Evolutionary conservation across 345 rosid genomes (phyloP).

Genomic region (Carallia brachiata): DNA sequence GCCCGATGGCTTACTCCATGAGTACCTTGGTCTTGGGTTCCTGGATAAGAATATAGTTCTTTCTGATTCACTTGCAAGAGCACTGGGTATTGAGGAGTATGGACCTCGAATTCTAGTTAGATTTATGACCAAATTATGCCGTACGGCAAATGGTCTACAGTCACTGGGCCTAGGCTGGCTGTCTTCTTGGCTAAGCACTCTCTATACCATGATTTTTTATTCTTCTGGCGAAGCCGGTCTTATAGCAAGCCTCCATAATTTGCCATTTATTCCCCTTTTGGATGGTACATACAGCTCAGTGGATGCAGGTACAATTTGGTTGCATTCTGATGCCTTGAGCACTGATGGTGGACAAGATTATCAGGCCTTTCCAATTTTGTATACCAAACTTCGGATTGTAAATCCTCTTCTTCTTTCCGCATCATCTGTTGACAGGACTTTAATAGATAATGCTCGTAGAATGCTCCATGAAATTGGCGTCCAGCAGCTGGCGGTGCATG

Average conservation of each 20-base stretch:
- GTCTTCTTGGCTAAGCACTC: slow-evolving; percentile 62
- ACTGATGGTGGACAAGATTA: slow-evolving; percentile 46
- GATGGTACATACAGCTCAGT: slow-evolving; percentile 69
- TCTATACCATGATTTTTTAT: slow-evolving; percentile 42
- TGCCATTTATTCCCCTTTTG: slow-evolving; percentile 81
- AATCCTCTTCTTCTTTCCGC: slow-evolving; percentile 56
- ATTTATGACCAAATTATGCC: slow-evolving; percentile 56
- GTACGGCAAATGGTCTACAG: slow-evolving; percentile 47
- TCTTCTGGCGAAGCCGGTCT: slow-evolving; percentile 48
- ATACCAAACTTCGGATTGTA: slow-evolving; percentile 66
- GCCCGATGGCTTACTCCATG: slow-evolving; percentile 55
- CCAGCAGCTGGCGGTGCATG: slow-evolving; percentile 84
- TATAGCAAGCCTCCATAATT: slow-evolving; percentile 44
- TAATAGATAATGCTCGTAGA: slow-evolving; percentile 43
- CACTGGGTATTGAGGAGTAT: slow-evolving; percentile 73
- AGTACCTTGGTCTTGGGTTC: slow-evolving; percentile 82
- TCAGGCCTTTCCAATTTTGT: slow-evolving; percentile 69
- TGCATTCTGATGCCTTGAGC: slow-evolving; percentile 52
- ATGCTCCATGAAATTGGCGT: slow-evolving; percentile 73
- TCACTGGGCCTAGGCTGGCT: slow-evolving; percentile 74
- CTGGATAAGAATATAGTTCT: slow-evolving; percentile 66
- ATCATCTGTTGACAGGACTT: slow-evolving; percentile 34
- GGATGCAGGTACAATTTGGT: slow-evolving; percentile 75
- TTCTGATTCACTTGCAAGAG: slow-evolving; percentile 75
- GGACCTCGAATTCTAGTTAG: slow-evolving; percentile 69